Conservation (phyloP, 805 yeast genomes). For the Zygosaccharomyces lentus region DNA sequence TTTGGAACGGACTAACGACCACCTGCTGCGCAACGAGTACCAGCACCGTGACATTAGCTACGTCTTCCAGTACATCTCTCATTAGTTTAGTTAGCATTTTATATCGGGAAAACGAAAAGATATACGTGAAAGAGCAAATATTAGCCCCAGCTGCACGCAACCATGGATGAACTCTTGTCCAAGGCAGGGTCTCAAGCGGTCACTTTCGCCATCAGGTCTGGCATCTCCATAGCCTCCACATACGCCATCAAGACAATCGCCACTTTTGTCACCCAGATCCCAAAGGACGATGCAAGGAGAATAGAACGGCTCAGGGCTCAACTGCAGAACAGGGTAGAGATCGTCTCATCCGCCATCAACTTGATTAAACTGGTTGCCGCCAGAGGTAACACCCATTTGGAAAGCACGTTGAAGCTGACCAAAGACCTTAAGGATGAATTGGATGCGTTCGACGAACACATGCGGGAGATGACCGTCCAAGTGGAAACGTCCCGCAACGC, state of each 20-base stretch:
- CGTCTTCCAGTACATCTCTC: slow-evolving; percentile 92
- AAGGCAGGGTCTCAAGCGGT: slow-evolving; percentile 74
- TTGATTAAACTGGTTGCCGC: slow-evolving; percentile 58
- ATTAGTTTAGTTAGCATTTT: slow-evolving; percentile 33
- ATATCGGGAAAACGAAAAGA: no score
- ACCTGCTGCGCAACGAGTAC: slow-evolving; percentile 68
- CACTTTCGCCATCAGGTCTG: slow-evolving; percentile 74
- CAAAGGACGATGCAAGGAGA: slow-evolving; percentile 48
- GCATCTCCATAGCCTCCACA: slow-evolving; percentile 68
- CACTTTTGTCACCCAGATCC: slow-evolving; percentile 40
- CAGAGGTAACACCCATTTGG: slow-evolving; percentile 56
- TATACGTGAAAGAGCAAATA: no score
- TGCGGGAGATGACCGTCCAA: slow-evolving; percentile 39
- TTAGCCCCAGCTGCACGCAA: neutral
- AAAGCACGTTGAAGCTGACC: slow-evolving; percentile 50
- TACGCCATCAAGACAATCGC: slow-evolving; percentile 66
- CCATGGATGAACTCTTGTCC: slow-evolving; percentile 41
- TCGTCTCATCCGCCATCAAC: slow-evolving; percentile 64
- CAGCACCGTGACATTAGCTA: slow-evolving; percentile 67
- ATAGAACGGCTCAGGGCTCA: slow-evolving; percentile 42
- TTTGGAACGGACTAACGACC: slow-evolving; percentile 66
- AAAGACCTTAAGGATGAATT: slow-evolving; percentile 54
- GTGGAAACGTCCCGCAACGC: slow-evolving; percentile 30
- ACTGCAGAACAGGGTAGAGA: slow-evolving; percentile 54
- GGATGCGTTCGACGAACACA: slow-evolving; percentile 49